Base-by-base conservation (phyloP, 768 basidiomycete species). In the Psilocybe sp. region DNA sequence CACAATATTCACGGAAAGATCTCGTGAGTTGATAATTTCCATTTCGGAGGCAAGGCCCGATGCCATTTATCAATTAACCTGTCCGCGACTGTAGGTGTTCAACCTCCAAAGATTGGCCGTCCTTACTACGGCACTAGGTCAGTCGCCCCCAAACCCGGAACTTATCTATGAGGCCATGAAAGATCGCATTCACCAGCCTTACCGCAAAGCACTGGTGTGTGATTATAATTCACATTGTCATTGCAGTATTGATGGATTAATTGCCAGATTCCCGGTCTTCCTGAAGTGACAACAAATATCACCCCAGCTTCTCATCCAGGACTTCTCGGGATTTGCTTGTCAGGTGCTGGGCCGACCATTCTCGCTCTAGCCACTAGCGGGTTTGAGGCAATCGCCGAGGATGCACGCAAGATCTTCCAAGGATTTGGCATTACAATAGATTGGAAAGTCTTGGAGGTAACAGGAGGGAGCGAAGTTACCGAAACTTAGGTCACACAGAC, bases 111-210 rank as follows among this genome's bases (percentile, higher is more conserved):
- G 97, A 16, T 74, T 99, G 12, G 97, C 96, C 0, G 97, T 99
- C 23, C 77, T 99, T 47, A 98, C 96, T 1, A 96, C 94, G 2
- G 95, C 97, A 1, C 80, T 99, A 10, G 88, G 83, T 3, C 86
- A 88, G 61, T 82, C 85, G 10, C 96, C 97, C 1, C 95, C 95
- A 1, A 92, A 99, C 64, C 84, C 97, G 0, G 89, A 85, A 16
- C 82, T 99, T n/a, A 98, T 98, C 50, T 98, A 96, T 67, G 96
- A 98, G 64, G 96, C 96, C 1, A 98, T 98, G 97, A 96, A 98
- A 63, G 97, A 99, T 70, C 84, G 90, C 46, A 80, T 99, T 12
- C 97, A 99, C 66, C 97, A 99, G 65, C 97, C 97, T 1, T 98
- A 98, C 66, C 85, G 97, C 28, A 92, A 87, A 68, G 67, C 76